phyloP scores from a whole-genome alignment of 208 protist genomes.

The Phytomonas sp. region DNA sequence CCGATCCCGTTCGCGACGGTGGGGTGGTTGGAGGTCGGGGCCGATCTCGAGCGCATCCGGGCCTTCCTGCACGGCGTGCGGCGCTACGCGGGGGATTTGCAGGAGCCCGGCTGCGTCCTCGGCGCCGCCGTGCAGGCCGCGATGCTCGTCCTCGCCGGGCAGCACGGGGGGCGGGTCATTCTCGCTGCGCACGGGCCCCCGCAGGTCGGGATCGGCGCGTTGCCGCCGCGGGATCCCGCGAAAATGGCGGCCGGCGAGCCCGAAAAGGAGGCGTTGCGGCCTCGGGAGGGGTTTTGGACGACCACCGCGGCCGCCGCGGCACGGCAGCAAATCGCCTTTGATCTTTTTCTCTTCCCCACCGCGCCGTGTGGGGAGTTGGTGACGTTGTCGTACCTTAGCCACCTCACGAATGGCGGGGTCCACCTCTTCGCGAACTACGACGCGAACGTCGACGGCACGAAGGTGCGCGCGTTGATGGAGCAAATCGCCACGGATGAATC shows the following conservation, averaged over 20 bases:
- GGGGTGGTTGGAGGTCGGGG: conserved; percentile 83
- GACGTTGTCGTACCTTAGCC: conserved; percentile 74
- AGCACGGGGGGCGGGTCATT: conserved; percentile 74
- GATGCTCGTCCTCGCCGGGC: conserved; percentile 65
- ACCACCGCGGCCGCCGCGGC: conserved; percentile 56
- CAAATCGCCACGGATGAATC: conserved; percentile 63
- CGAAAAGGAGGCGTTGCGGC: conserved; percentile 81
- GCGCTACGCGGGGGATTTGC: conserved; percentile 20
- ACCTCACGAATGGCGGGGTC: conserved; percentile 69
- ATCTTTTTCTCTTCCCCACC: conserved; percentile 70
- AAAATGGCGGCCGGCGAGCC: conserved; percentile 78
- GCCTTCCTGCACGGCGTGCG: conserved; percentile 25
- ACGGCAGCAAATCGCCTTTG: conserved; percentile 80
- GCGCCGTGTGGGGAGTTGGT: conserved; percentile 77
- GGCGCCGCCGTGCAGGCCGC: conserved; percentile 77
- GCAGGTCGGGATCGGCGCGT: conserved; percentile 46
- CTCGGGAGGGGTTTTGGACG: conserved; percentile 79
- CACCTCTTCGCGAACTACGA: conserved; percentile 80
- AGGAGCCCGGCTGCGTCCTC: conserved; percentile 53
- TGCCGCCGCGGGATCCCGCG: conserved; percentile 74
- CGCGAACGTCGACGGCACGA: conserved; percentile 42
- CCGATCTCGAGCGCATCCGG: conserved; percentile 52
- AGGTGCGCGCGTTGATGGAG: conserved; percentile 47
- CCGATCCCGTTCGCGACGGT: conserved; percentile 84
- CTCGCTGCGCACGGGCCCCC: conserved; percentile 46